phyloP scores from a whole-genome alignment of 2,329 filamentous ascomycete genomes.

The Aureobasidium mangrovei region DNA sequence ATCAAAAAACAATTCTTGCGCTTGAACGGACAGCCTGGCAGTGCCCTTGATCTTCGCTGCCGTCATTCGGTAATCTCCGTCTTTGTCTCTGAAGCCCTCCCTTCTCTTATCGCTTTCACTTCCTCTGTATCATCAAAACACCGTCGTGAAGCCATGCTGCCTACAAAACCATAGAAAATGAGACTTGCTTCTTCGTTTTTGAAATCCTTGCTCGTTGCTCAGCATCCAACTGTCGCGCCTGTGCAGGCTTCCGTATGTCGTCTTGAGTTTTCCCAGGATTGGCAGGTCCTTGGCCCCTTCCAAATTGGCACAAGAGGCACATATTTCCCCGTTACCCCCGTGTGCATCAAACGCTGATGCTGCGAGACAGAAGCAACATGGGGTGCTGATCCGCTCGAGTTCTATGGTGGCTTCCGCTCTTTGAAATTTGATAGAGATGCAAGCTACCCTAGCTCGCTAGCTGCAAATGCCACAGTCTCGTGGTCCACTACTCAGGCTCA shows the following conservation, averaged over 20 bases:
- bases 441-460: constrained; percentile 43
- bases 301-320: constrained; percentile 50
- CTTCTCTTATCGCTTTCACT: not conserved
- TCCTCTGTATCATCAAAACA: not conserved
- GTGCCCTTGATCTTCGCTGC: constrained; percentile 5
- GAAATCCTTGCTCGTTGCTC: not conserved
- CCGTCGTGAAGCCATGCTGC: not conserved
- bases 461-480: constrained; percentile 40
- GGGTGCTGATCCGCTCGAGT: constrained; percentile 51
- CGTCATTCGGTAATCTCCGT: constrained; percentile 6
- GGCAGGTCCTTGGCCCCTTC: constrained; percentile 50
- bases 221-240: not conserved
- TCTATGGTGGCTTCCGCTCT: constrained; percentile 42
- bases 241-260: not conserved
- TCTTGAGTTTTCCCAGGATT: constrained; percentile 31
- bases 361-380: constrained; percentile 44
- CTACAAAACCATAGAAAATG: not conserved
- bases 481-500: constrained; percentile 39
- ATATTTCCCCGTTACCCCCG: constrained; percentile 15
- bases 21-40: not conserved
- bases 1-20: not conserved
- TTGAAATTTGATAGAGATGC: constrained; percentile 36
- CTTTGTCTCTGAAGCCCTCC: not conserved
- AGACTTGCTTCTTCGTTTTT: not conserved
- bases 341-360: constrained; percentile 12